A percentile compares a stretch with the other conserved stretches of the same genome.
phyloP scores from a whole-genome alignment of 768 basidiomycete species.

The Tremella yokohamensis region DNA sequence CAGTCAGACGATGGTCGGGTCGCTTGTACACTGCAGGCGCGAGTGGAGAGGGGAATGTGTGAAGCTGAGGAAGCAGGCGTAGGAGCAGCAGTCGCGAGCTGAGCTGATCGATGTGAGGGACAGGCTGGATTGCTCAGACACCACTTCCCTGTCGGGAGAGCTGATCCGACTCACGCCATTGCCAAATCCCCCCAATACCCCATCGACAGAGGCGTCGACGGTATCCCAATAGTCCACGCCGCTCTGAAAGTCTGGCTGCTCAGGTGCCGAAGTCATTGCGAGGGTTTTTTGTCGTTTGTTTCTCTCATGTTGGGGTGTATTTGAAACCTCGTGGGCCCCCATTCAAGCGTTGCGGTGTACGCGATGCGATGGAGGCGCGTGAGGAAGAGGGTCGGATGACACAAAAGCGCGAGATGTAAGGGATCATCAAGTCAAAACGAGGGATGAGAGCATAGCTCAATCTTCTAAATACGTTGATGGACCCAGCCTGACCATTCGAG shows the following conservation, averaged over 20 bases:
- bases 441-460: too few relatives aligned
- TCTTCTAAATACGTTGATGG: too few relatives aligned
- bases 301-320: too few relatives aligned
- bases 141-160: not conserved
- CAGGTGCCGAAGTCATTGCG: not conserved
- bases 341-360: too few relatives aligned
- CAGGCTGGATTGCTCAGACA: constrained; percentile 59
- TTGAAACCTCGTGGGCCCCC: too few relatives aligned
- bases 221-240: constrained; percentile 83
- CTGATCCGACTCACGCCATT: constrained; percentile 53
- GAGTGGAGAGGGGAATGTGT: constrained; percentile 69
- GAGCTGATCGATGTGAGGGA: constrained; percentile 84
- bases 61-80: constrained; percentile 73
- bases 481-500: too few relatives aligned
- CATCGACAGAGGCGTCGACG: constrained; percentile 76
- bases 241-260: constrained; percentile 62
- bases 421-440: too few relatives aligned
- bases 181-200: constrained; percentile 75
- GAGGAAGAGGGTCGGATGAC: too few relatives aligned
- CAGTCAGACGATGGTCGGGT: constrained; percentile 59
- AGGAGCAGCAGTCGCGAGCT: constrained; percentile 85
- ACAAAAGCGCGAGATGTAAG: too few relatives aligned
- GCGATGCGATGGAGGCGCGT: too few relatives aligned
- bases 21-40: constrained; percentile 51
- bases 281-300: constrained; percentile 32